Evolutionary conservation across 2,329 filamentous ascomycete species (phyloP).

Genomic region (Coleophoma eucalyptorum): DNA sequence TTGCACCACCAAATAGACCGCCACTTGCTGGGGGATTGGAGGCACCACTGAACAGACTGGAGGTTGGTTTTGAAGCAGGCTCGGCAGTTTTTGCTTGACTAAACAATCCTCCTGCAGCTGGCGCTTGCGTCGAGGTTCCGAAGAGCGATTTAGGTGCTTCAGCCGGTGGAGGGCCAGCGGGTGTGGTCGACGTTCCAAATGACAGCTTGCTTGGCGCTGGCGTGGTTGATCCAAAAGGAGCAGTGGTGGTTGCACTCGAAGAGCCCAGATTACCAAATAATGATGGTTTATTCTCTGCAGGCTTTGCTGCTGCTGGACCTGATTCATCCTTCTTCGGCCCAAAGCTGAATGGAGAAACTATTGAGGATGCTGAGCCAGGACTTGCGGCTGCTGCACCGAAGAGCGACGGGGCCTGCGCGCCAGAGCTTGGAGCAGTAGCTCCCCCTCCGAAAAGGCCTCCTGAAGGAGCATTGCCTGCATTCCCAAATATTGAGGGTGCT

Average conservation of each 20-base stretch:
- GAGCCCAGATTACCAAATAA: conserved; percentile 6
- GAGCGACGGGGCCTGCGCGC: conserved; percentile 12
- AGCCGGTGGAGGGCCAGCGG: conserved; percentile 26
- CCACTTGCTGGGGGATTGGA: conserved; percentile 5
- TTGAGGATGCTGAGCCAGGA: conserved; percentile 17
- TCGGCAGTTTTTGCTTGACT: neutral
- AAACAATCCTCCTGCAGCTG: conserved; percentile 11
- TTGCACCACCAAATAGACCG: conserved; percentile 7
- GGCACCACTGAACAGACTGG: conserved; percentile 24
- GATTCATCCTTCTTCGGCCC: conserved; percentile 6
- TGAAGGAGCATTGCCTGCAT: conserved; percentile 1
- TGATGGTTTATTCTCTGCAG: conserved; percentile 1
- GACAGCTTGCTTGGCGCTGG: conserved; percentile 18
- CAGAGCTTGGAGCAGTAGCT: conserved; percentile 10
- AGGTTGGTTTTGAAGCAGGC: conserved; percentile 3
- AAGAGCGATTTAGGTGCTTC: conserved; percentile 16
- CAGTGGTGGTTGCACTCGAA: conserved; percentile 9
- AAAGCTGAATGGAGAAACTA: conserved; percentile 18
- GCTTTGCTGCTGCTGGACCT: conserved; percentile 2
- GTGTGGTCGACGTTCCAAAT: conserved; percentile 24
- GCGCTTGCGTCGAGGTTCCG: conserved; percentile 8
- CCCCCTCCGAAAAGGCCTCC: conserved; percentile 11
- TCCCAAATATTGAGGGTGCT: neutral
- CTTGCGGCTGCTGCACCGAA: conserved; percentile 13
- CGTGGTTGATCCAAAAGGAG: conserved; percentile 21